These are phyloP conservation scores for Rhexocercosporidium sp. DNA, from an alignment of 2,329 filamentous ascomycete species.

Conservation along the genomic window DNA sequence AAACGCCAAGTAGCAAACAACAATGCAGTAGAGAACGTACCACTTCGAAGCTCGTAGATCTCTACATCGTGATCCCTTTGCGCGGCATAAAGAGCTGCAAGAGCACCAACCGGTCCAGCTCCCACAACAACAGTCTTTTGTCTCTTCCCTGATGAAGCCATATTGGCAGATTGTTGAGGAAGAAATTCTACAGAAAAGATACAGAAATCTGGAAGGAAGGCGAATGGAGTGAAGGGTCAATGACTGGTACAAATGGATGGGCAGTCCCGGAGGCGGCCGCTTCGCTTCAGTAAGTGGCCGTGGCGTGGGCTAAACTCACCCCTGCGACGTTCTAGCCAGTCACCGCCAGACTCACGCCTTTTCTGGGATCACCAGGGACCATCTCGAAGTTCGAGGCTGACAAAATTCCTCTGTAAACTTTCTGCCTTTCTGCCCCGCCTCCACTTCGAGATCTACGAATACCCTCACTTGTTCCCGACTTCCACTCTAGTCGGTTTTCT, in stretches of 20 bases:
- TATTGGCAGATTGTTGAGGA: neutral
- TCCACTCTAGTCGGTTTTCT: neutral
- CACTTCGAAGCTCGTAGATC: slow-evolving; percentile 89
- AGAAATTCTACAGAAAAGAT: neutral
- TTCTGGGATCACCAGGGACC: slow-evolving; percentile 1
- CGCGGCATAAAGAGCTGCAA: slow-evolving; percentile 92
- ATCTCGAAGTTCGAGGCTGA: slow-evolving; percentile 25
- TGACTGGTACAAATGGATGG: slow-evolving; percentile 25
- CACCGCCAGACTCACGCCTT: slow-evolving; percentile 17
- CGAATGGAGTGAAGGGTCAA: slow-evolving; percentile 13
- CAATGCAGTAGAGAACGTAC: slow-evolving; percentile 54
- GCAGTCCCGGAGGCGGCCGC: neutral
- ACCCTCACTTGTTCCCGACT: neutral
- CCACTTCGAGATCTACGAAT: slow-evolving; percentile 5
- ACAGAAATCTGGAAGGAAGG: slow-evolving; percentile 4
- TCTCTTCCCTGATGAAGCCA: slow-evolving; percentile 20
- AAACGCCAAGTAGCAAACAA: neutral
- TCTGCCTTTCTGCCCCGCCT: slow-evolving; percentile 32
- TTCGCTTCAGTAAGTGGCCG: slow-evolving; percentile 5
- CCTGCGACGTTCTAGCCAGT: slow-evolving; percentile 16
- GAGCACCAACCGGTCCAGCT: slow-evolving; percentile 88
- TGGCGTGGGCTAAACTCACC: slow-evolving; percentile 21
- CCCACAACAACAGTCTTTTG: slow-evolving; percentile 76
- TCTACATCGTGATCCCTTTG: slow-evolving; percentile 87
- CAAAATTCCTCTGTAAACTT: slow-evolving; percentile 25